Base-by-base conservation (phyloP, 495 filamentous ascomycete species). In the Neurospora intermedia region DNA sequence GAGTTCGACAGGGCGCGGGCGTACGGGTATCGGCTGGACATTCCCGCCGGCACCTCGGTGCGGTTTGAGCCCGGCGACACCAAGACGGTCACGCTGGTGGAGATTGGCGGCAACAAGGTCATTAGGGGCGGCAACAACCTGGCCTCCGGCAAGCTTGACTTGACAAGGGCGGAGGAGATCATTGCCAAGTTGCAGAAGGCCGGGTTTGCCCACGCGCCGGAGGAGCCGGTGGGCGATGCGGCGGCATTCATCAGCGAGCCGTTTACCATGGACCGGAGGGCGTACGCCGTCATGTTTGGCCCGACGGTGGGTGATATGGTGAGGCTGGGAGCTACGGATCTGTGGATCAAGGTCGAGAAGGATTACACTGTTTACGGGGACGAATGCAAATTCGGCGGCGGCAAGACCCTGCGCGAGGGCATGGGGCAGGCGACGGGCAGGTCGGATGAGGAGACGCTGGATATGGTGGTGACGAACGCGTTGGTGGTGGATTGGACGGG, bases 1-100 rank as follows among this genome's bases (percentile, higher is more conserved):
- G 89, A 93, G 78, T 99, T 99, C 80, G 96, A 99, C 81, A 92
- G 96, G n/a, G 80, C 88, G 39, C 88, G 89, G 69, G 87, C 94
- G 1, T 94, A 94, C 76, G 96, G 96, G 4, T 97, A 87, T 80
- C 88, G 94, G 13, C 86, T 99, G 27, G 94, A 99, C 78, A 94
- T 98, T 48, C 81, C 94, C 3, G 94, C 96, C 13, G 96, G 96
- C 16, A 98, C 94, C 1, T 96, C 94, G 18, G 90, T 98, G 42
- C 89, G 96, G 43, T 99, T 99, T 75, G 96, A 99, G 83, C 95
- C 96, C 0, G 96, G 96, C 48, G 94, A 98, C 81, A 90, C 88
- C 41, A 96, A 93, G 85, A 97, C 94, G 11, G 96, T 98, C n/a
- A 91, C 89, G 3, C 84, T 98, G 16, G 95, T 98, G 31, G 91